Conservation (phyloP, 2,329 filamentous ascomycete genomes). For the Davidsoniella virescens region DNA sequence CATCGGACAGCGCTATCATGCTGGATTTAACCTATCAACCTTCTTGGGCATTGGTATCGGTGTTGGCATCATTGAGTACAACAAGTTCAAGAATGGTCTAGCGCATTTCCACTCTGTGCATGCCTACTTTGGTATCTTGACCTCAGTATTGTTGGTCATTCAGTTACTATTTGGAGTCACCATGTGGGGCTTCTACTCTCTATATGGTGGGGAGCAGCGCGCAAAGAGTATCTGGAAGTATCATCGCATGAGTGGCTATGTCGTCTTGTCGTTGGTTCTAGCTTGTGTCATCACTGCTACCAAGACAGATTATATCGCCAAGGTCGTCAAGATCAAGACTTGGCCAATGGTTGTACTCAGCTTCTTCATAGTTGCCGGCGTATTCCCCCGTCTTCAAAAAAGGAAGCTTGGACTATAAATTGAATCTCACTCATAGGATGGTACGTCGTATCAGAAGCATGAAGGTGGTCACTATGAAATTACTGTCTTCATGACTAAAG, state of each 20-base stretch:
- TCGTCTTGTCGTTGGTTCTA: constrained; percentile 52
- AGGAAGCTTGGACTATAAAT: constrained; percentile 51
- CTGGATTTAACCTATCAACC: constrained; percentile 49
- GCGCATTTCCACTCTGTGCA: constrained; percentile 68
- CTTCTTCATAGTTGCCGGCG: constrained; percentile 50
- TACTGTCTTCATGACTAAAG: no score
- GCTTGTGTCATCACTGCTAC: constrained; percentile 61
- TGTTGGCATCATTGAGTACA: constrained; percentile 59
- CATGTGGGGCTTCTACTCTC: constrained; percentile 56
- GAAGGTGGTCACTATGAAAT: no score
- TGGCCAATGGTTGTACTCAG: constrained; percentile 58
- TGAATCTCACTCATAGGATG: no score
- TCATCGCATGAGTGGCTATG: constrained; percentile 64
- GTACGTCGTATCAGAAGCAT: no score
- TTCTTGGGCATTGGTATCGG: constrained; percentile 47
- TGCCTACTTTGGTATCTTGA: constrained; percentile 64
- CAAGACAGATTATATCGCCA: constrained; percentile 56
- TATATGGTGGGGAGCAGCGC: constrained; percentile 65
- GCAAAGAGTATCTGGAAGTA: constrained; percentile 84
- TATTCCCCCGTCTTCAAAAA: constrained; percentile 65
- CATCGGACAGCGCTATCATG: constrained; percentile 45
- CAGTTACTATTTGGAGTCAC: constrained; percentile 71
- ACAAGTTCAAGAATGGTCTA: constrained; percentile 56
- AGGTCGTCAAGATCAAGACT: constrained; percentile 52
- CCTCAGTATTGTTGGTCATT: constrained; percentile 50